Conservation (phyloP, 768 basidiomycete genomes). For the Leccinum rimulosum region DNA sequence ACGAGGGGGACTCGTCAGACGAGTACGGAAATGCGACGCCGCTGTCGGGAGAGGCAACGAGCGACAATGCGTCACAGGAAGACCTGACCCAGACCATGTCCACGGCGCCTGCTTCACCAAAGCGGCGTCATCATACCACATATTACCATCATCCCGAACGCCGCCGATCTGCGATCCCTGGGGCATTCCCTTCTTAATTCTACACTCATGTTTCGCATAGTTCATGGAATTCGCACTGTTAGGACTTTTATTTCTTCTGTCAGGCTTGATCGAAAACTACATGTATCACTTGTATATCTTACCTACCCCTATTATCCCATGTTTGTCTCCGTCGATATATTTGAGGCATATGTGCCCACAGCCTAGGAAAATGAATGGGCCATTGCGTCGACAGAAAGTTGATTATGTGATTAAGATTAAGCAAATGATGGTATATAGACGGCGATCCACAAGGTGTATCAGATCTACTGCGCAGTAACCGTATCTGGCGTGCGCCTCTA, state of each 20-base stretch:
- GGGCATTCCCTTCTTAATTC: conserved; percentile 45
- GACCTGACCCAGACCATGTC: conserved; percentile 17
- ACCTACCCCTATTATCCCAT: background rate
- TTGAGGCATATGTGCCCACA: background rate
- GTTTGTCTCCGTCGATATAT: background rate
- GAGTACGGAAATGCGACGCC: conserved; percentile 39
- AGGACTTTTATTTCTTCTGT: background rate
- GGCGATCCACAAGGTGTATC: conserved; percentile 6
- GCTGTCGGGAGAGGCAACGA: conserved; percentile 18
- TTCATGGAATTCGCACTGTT: background rate
- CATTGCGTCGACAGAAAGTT: background rate
- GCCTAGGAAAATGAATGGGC: background rate
- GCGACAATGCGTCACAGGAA: conserved; percentile 21
- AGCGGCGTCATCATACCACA: conserved; percentile 69
- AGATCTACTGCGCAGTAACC: conserved; percentile 5
- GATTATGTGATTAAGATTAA: conserved; percentile 23
- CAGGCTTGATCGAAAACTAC: background rate
- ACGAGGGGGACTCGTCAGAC: conserved; percentile 42
- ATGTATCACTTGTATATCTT: background rate
- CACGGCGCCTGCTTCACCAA: conserved; percentile 35
- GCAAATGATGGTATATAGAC: conserved; percentile 23
- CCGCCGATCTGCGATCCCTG: conserved; percentile 50
- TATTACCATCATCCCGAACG: conserved; percentile 87
- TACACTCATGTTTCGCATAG: background rate
- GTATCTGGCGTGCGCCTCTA: background rate